Base-by-base conservation (phyloP, 441 rosid species). In the Jatropha multifida region DNA sequence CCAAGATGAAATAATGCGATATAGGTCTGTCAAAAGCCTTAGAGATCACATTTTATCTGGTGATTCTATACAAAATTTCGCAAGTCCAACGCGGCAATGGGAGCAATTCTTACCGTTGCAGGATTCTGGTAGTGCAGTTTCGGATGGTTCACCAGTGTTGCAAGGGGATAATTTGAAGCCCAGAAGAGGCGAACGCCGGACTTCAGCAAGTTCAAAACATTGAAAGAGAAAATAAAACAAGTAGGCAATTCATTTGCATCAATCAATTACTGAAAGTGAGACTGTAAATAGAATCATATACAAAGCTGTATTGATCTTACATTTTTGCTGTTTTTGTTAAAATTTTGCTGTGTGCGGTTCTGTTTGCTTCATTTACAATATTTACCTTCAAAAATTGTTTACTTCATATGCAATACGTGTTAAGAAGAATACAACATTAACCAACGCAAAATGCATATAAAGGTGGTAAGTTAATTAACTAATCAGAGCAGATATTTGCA, bases 31-130 rank as follows among this genome's bases (percentile, higher is more conserved):
- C 37, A 81, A 84, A 80, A 84, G 75, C 78, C 83, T 88, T 20
- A 82, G 91, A 84, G 94, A 93, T 44, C 87, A 80, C 73, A 82
- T 86, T 66, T 52, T 90, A 65, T 83, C 88, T 0, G 85, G 83
- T 0, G 85, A 82, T 71, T 80, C 78, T 20, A 79, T 51, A 1
- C 85, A 67, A 18, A 75, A 58, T 77, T 76, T 84, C 72, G 73
- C 82, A 8, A 87, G 89, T 78, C 89, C 90, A 26, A 80, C 82
- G 5, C 55, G 65, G 68, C 77, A 70, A 15, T 78, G 88, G 89
- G 76, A 74, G 66, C 66, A 81, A 51, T 75, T 79, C 49, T 74
- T 80, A 65, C 75, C 81, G 38, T 42, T 75, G n/a, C 77, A 81
- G 61, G 86, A 85, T 42, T 68, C 78, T 40, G 69, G 78, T 46